A percentile compares a stretch with the other conserved stretches of the same genome.
Conservation (phyloP, 2,329 filamentous ascomycete species). For the Eutypa lata region DNA sequence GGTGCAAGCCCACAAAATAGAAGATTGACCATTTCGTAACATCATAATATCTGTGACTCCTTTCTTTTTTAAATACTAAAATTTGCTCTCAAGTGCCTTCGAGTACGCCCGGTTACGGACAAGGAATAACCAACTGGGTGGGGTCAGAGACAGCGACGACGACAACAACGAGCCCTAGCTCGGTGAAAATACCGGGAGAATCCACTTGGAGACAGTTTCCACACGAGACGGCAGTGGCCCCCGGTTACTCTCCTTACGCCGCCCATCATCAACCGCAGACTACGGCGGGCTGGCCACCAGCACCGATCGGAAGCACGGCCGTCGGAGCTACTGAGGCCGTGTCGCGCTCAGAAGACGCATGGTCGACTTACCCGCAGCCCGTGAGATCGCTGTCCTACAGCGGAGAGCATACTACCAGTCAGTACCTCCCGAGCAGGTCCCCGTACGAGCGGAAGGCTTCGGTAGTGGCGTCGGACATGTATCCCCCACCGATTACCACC, state of each 20-base stretch:
- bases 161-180: conserved; percentile 36
- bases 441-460: conserved; percentile 42
- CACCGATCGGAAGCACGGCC: conserved; percentile 23
- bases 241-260: conserved; percentile 49
- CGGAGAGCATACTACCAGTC: conserved; percentile 38
- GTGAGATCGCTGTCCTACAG: conserved; percentile 48
- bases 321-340: conserved; percentile 38
- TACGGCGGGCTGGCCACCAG: conserved; percentile 38
- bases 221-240: conserved; percentile 48
- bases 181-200: conserved; percentile 38
- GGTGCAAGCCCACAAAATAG: conserved; percentile 28
- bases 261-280: conserved; percentile 33
- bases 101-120: conserved; percentile 36
- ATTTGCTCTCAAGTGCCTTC: conserved; percentile 28
- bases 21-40: too few relatives aligned
- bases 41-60: too few relatives aligned
- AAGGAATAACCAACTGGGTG: conserved; percentile 42
- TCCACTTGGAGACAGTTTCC: conserved; percentile 48
- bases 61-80: conserved; percentile 27
- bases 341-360: conserved; percentile 40
- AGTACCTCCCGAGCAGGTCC: conserved; percentile 36
- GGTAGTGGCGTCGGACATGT: conserved; percentile 41
- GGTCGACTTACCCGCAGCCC: conserved; percentile 39
- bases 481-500: conserved; percentile 30
- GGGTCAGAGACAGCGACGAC: conserved; percentile 15